Conservation (phyloP, 1,284 basidiomycete species). For the Ganoderma leucocontextum region DNA sequence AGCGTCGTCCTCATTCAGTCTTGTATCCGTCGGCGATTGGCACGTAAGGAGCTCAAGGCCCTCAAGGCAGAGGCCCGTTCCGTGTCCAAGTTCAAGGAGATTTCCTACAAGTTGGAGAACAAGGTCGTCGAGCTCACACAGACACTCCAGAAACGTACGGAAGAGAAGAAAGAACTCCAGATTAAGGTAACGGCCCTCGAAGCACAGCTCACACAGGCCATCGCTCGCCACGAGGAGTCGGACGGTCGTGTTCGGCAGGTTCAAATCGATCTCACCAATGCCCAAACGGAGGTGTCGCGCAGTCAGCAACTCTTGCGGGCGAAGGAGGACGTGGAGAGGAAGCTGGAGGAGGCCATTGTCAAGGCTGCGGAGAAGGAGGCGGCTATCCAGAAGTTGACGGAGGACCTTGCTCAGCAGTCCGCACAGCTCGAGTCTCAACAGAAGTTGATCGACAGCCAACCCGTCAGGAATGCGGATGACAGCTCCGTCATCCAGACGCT, state of each 20-base stretch:
- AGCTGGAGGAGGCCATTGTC: slow-evolving; percentile 79
- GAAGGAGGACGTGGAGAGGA: slow-evolving; percentile 86
- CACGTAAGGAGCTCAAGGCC: slow-evolving; percentile 85
- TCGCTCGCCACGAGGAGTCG: slow-evolving; percentile 89
- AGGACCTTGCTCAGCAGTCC: slow-evolving; percentile 79
- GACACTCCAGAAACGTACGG: slow-evolving; percentile 89
- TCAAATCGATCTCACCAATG: slow-evolving; percentile 74
- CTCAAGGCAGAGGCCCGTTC: slow-evolving; percentile 94
- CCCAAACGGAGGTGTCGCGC: slow-evolving; percentile 78
- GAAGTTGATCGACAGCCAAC: slow-evolving; percentile 66
- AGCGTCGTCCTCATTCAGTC: slow-evolving; percentile 91
- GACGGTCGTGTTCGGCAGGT: slow-evolving; percentile 81
- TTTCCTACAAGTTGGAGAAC: slow-evolving; percentile 98
- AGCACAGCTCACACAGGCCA: slow-evolving; percentile 87
- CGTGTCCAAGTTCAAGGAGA: slow-evolving; percentile 98
- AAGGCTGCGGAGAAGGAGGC: slow-evolving; percentile 88
- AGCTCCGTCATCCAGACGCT: slow-evolving; percentile 86
- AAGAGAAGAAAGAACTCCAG: slow-evolving; percentile 92
- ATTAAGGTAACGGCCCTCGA: slow-evolving; percentile 82
- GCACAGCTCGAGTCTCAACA: slow-evolving; percentile 86
- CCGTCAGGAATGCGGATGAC: slow-evolving; percentile 79
- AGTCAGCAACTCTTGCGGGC: slow-evolving; percentile 81
- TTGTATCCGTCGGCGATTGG: slow-evolving; percentile 89
- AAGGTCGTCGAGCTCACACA: slow-evolving; percentile 99
- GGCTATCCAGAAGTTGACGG: slow-evolving; percentile 81